These are phyloP conservation scores for Picea abies DNA, from an alignment of 83 land plant genomes.

Conservation along the genomic window DNA sequence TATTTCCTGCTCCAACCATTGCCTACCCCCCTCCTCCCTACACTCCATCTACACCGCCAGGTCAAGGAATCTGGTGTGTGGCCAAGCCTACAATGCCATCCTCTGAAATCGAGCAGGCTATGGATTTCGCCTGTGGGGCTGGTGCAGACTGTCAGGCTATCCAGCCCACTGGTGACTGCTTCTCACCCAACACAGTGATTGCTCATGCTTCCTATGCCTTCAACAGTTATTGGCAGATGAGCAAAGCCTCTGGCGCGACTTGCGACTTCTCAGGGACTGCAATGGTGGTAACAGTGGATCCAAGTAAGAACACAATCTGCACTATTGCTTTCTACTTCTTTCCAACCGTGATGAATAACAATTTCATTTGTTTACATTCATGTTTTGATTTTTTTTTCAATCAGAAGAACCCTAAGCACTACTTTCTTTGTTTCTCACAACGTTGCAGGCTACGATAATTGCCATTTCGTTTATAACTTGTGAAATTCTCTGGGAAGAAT, in stretches of 20 bases:
- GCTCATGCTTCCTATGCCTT: slow-evolving; percentile 74
- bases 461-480: no score
- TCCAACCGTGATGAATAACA: no score
- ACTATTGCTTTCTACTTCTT: no score
- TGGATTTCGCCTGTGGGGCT: slow-evolving; percentile 73
- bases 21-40: neutral
- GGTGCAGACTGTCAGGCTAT: slow-evolving; percentile 67
- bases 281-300: slow-evolving; percentile 60
- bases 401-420: no score
- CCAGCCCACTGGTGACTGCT: slow-evolving; percentile 51
- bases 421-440: no score
- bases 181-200: slow-evolving; percentile 43
- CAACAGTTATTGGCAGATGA: slow-evolving; percentile 69
- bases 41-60: slow-evolving; percentile 4
- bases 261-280: slow-evolving; percentile 73
- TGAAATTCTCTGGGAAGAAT: no score
- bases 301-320: slow-evolving; percentile 36
- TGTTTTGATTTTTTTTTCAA: no score
- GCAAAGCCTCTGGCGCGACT: slow-evolving; percentile 49
- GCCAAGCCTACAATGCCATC: slow-evolving; percentile 70
- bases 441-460: no score
- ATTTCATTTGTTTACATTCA: no score
- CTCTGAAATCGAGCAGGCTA: slow-evolving; percentile 59
- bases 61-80: slow-evolving; percentile 55
- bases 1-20: neutral